These are phyloP conservation scores for Vishniacozyma victoriae DNA, from an alignment of 768 basidiomycete species.

Conservation along the genomic window DNA sequence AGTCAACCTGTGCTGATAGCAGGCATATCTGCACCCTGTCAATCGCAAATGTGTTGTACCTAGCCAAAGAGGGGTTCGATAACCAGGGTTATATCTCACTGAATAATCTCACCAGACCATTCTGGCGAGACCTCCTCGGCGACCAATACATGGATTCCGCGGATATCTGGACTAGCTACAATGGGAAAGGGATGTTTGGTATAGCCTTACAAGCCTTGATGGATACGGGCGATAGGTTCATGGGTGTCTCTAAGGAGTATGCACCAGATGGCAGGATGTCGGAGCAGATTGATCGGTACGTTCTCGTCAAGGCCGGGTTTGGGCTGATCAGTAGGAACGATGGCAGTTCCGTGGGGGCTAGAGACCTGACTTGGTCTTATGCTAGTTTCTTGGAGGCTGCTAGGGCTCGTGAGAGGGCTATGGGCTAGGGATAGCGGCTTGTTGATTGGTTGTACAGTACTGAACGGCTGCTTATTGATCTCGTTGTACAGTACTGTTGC, in stretches of 20 bases:
- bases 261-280: constrained; percentile 30
- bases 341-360: constrained; percentile 26
- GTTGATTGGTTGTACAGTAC: too few relatives aligned
- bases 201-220: constrained; percentile 13
- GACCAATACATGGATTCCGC: not conserved
- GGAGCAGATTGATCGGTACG: constrained; percentile 39
- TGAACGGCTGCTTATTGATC: too few relatives aligned
- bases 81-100: constrained; percentile 9
- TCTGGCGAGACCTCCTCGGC: constrained; percentile 30
- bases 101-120: constrained; percentile 8
- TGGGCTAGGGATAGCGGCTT: too few relatives aligned
- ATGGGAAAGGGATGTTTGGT: not conserved
- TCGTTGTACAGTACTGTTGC: too few relatives aligned
- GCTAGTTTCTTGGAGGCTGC: constrained; percentile 25
- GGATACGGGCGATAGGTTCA: constrained; percentile 19
- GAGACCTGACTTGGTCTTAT: constrained; percentile 43
- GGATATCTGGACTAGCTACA: not conserved
- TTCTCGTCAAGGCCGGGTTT: not conserved
- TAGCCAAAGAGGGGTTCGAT: constrained; percentile 7
- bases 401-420: too few relatives aligned
- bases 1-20: not conserved
- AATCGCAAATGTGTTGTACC: constrained; percentile 24
- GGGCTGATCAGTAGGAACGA: constrained; percentile 11
- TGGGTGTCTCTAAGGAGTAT: constrained; percentile 10
- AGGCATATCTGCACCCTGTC: constrained; percentile 29